Percentiles rank a stretch among this genome's conserved stretches.
These are phyloP conservation scores for Fomitopsis serialis DNA, from an alignment of 768 basidiomycete genomes.

Conservation along the genomic window DNA sequence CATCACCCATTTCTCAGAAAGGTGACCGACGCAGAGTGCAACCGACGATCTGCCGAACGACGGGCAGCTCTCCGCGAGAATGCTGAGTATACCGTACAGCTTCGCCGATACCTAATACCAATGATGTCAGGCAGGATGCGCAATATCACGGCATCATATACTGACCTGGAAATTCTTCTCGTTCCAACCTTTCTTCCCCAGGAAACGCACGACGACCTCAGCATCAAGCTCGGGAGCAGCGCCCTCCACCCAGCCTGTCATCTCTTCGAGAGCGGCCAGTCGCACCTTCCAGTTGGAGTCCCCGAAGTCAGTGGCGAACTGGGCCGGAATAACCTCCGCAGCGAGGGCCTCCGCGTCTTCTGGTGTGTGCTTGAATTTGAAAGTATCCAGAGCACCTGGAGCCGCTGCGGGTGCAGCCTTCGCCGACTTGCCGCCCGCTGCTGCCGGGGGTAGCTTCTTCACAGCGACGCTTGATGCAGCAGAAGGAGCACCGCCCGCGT, in stretches of 20 bases:
- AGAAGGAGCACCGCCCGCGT: slow-evolving; percentile 18
- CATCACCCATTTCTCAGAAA: slow-evolving; percentile 94
- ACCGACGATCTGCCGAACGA: slow-evolving; percentile 82
- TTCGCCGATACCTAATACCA: slow-evolving; percentile 77
- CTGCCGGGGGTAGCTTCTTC: slow-evolving; percentile 41
- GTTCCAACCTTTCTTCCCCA: slow-evolving; percentile 93
- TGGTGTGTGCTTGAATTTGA: slow-evolving; percentile 87
- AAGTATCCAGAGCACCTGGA: slow-evolving; percentile 62
- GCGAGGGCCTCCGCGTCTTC: slow-evolving; percentile 89
- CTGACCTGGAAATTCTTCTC: slow-evolving; percentile 97
- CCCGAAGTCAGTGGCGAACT: slow-evolving; percentile 66
- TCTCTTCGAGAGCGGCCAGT: slow-evolving; percentile 80
- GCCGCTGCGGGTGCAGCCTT: slow-evolving; percentile 46
- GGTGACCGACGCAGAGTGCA: slow-evolving; percentile 74
- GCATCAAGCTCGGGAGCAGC: slow-evolving; percentile 66
- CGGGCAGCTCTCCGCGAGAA: slow-evolving; percentile 74
- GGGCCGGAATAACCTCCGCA: slow-evolving; percentile 62
- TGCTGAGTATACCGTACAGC: slow-evolving; percentile 69
- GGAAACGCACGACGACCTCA: slow-evolving; percentile 81
- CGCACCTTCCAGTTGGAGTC: slow-evolving; percentile 93
- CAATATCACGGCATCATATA: background rate
- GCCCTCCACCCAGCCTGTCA: slow-evolving; percentile 77
- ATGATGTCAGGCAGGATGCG: slow-evolving; percentile 1
- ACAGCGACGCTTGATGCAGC: slow-evolving; percentile 24
- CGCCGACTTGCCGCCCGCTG: slow-evolving; percentile 33